Evolutionary conservation across 2,329 filamentous ascomycete species (phyloP).

Genomic region (Aspergillus vadensis): DNA sequence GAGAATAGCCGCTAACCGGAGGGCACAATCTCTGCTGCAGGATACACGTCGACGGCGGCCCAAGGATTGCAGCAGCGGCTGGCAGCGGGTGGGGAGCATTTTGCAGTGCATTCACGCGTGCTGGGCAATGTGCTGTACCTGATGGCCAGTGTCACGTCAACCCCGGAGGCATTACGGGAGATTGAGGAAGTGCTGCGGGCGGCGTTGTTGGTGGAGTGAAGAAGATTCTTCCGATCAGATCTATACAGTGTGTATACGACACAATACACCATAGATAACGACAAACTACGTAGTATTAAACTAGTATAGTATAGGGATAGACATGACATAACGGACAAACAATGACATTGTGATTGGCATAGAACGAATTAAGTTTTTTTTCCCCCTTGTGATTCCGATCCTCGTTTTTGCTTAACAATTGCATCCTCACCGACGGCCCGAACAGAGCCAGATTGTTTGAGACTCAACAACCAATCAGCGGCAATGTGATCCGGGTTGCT

Average conservation of each 20-base stretch:
- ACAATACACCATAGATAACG: too few species aligned
- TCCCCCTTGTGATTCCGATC: neutral
- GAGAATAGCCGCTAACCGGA: constrained; percentile 15
- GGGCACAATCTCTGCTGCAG: constrained; percentile 27
- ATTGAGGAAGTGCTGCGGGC: constrained; percentile 45
- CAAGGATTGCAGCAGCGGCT: constrained; percentile 55
- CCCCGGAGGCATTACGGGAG: constrained; percentile 41
- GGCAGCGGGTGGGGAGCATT: constrained; percentile 40
- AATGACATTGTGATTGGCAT: too few species aligned
- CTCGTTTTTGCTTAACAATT: neutral
- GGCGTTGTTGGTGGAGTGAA: constrained; percentile 34
- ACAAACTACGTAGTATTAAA: too few species aligned
- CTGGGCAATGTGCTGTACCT: constrained; percentile 63
- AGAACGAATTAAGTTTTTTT: neutral
- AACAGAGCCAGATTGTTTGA: neutral
- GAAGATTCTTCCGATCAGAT: neutral
- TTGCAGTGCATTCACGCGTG: constrained; percentile 60
- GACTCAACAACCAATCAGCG: neutral
- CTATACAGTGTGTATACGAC: too few species aligned
- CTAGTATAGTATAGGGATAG: too few species aligned
- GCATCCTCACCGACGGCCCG: neutral
- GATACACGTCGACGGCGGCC: constrained; percentile 60
- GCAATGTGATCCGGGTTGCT: neutral
- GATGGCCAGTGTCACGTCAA: constrained; percentile 59
- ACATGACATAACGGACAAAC: too few species aligned